These are phyloP conservation scores for Primulina tabacum DNA, from an alignment of 257 asterid genomes.

Conservation along the genomic window DNA sequence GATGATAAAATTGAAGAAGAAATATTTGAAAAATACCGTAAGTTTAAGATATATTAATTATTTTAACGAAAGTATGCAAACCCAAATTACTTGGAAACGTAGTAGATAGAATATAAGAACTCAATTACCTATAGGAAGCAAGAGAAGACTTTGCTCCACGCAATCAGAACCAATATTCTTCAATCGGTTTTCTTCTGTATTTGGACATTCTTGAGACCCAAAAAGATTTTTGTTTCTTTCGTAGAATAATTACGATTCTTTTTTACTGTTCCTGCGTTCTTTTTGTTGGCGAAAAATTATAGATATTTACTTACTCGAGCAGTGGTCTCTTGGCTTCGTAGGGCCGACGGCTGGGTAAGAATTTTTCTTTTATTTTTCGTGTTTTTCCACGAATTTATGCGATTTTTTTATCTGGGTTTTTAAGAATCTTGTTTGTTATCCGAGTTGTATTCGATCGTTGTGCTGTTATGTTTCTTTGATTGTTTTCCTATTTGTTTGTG, in stretches of 20 bases:
- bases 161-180: slow-evolving; percentile 28
- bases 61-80: no score
- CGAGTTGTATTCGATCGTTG: slow-evolving; percentile 5
- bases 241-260: slow-evolving; percentile 23
- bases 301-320: slow-evolving; percentile 19
- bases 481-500: background rate
- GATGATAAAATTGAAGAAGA: no score
- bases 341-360: slow-evolving; percentile 24
- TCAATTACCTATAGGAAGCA: background rate
- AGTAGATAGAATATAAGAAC: background rate
- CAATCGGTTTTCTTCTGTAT: slow-evolving; percentile 20
- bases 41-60: no score
- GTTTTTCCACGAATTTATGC: background rate
- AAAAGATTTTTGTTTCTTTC: slow-evolving; percentile 3
- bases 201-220: background rate
- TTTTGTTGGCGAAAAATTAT: background rate
- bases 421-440: background rate
- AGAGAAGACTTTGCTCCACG: slow-evolving; percentile 24
- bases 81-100: background rate
- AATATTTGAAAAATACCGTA: no score
- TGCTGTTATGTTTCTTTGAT: background rate
- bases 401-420: slow-evolving; percentile 23
- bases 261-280: background rate
- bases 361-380: slow-evolving; percentile 3
- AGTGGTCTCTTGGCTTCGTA: slow-evolving; percentile 27